phyloP scores from a whole-genome alignment of 108 stramenopile species.

The Stephanodiscus minutulus region DNA sequence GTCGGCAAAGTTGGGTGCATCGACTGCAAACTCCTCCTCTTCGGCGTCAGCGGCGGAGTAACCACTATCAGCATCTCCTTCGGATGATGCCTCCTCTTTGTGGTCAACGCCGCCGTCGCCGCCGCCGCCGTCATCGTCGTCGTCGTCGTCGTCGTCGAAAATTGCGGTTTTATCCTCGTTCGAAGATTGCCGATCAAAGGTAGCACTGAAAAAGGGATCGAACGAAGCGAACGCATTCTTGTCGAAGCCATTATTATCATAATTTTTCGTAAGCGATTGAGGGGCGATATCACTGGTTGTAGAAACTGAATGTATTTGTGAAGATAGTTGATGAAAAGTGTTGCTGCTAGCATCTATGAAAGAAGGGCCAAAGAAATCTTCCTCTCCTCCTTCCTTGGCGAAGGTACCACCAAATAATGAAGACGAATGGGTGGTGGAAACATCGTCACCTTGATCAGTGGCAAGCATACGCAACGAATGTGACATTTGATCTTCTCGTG shows the following conservation, averaged over 20 bases:
- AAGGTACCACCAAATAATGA: no score
- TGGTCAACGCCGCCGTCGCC: background rate
- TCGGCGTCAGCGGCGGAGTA: background rate
- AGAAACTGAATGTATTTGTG: background rate
- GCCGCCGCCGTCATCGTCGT: background rate
- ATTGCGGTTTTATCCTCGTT: background rate
- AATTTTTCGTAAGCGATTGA: background rate
- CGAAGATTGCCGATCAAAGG: background rate
- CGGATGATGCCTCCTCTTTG: background rate
- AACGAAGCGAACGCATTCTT: background rate
- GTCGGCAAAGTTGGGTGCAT: conserved; percentile 8
- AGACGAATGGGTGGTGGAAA: no score
- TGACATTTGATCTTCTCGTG: no score
- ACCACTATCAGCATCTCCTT: background rate
- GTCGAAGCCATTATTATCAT: background rate
- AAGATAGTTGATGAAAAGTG: background rate
- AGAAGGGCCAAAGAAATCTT: background rate
- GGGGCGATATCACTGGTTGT: background rate
- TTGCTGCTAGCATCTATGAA: background rate
- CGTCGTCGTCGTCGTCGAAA: background rate
- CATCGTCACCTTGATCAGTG: no score
- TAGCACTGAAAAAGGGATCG: conserved; percentile 12
- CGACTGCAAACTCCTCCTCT: conserved; percentile 5
- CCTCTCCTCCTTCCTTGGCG: background rate
- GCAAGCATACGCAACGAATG: no score